Conservation (phyloP, 106 monocot genomes). For the Allium fistulosum region DNA sequence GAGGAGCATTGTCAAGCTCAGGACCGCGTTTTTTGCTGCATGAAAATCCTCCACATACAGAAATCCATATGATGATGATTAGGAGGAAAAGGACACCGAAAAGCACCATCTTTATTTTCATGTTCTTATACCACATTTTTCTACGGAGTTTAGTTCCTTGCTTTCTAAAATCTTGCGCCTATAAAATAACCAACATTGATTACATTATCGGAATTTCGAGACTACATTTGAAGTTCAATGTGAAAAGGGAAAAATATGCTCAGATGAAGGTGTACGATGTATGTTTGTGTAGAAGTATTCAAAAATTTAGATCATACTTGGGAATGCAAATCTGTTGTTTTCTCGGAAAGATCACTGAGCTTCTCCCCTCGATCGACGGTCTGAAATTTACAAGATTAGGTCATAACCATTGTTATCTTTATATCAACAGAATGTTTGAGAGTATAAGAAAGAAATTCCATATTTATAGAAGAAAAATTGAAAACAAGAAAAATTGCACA, state of each 20-base stretch:
- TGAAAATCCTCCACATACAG: constrained; percentile 85
- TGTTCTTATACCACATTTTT: constrained; percentile 91
- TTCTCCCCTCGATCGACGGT: constrained; percentile 76
- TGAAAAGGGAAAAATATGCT: too few species aligned
- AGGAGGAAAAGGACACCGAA: constrained; percentile 64
- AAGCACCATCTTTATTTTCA: constrained; percentile 83
- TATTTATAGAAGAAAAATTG: not conserved
- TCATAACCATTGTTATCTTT: not conserved
- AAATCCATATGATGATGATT: constrained; percentile 84
- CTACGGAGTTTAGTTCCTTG: constrained; percentile 61
- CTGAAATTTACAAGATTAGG: constrained; percentile 16
- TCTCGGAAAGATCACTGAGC: constrained; percentile 64
- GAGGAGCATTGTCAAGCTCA: too few species aligned
- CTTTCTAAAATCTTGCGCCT: constrained; percentile 97
- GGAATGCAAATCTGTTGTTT: constrained; percentile 56
- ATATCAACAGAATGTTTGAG: not conserved
- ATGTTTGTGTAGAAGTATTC: too few species aligned
- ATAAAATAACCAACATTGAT: constrained; percentile 2
- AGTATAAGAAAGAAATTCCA: not conserved
- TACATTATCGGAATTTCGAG: not conserved
- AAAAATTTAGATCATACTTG: constrained; percentile 30
- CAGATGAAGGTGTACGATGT: too few species aligned
- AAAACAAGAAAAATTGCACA: constrained; percentile 7
- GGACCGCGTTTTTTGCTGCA: constrained; percentile 55
- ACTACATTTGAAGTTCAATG: too few species aligned